phyloP scores from a whole-genome alignment of 331 rosid genomes.

The Erythrophleum ivorense region DNA sequence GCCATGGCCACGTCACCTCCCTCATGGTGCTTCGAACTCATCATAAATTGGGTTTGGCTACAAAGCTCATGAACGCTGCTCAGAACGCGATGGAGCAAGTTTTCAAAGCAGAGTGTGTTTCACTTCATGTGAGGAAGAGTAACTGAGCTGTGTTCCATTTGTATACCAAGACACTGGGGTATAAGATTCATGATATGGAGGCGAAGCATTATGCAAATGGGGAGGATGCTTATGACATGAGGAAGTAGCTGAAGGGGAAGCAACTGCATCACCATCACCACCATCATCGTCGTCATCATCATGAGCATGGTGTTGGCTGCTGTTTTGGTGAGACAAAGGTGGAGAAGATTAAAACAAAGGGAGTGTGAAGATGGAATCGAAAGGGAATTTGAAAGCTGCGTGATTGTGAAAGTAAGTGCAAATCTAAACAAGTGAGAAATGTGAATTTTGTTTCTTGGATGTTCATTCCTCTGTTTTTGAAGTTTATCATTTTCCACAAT shows the following conservation, averaged over 20 bases:
- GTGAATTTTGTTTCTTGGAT: neutral
- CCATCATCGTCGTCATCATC: conserved; percentile 29
- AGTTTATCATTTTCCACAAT: neutral
- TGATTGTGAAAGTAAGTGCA: conserved; percentile 39
- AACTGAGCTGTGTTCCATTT: conserved; percentile 85
- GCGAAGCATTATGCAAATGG: conserved; percentile 95
- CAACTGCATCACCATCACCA: conserved; percentile 45
- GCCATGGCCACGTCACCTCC: conserved; percentile 64
- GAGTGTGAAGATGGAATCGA: conserved; percentile 30
- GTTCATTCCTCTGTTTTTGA: neutral
- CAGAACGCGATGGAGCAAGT: conserved; percentile 97
- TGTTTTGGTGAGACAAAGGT: conserved; percentile 64
- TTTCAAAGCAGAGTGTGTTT: conserved; percentile 75
- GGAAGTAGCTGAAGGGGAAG: conserved; percentile 93
- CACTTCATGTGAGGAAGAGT: conserved; percentile 94
- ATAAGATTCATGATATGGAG: conserved; percentile 89
- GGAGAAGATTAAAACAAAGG: conserved; percentile 48
- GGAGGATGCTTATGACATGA: conserved; percentile 96
- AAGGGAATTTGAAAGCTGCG: conserved; percentile 32
- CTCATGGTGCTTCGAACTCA: conserved; percentile 93
- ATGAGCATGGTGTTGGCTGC: conserved; percentile 74
- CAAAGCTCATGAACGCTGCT: conserved; percentile 95
- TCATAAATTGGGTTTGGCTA: conserved; percentile 89
- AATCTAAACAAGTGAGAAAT: neutral
- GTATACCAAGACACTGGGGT: conserved; percentile 76